Percentiles rank a stretch among this genome's conserved stretches.
phyloP scores from a whole-genome alignment of 148 eudicot species.

The Persicaria tinctoria region DNA sequence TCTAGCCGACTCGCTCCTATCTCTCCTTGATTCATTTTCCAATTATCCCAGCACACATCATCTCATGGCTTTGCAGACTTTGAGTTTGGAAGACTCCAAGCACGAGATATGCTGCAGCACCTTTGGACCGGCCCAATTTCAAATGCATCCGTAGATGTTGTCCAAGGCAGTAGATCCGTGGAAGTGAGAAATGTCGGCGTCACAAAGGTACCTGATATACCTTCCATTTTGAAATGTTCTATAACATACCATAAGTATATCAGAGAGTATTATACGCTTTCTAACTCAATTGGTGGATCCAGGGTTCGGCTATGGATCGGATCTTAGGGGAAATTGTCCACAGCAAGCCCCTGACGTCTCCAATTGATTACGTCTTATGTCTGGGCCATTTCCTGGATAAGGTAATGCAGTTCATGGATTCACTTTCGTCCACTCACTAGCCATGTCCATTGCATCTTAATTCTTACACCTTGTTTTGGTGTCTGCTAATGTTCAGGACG shows the following conservation, averaged over 20 bases:
- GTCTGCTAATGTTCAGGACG: constrained; percentile 48
- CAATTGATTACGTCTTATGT: constrained; percentile 89
- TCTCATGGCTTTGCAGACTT: constrained; percentile 34
- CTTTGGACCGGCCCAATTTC: constrained; percentile 99
- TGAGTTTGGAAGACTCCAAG: constrained; percentile 93
- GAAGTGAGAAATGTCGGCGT: constrained; percentile 98
- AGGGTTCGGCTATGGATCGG: constrained; percentile 95
- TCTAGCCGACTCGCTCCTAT: neutral
- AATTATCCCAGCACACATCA: neutral
- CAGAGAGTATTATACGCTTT: neutral
- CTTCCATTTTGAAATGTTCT: neutral
- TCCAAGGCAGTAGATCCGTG: constrained; percentile 89
- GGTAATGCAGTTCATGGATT: constrained; percentile 26
- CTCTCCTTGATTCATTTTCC: neutral
- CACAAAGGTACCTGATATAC: constrained; percentile 50
- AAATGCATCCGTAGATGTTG: constrained; percentile 94
- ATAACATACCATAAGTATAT: neutral
- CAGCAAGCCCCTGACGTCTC: constrained; percentile 77
- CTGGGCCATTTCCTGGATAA: constrained; percentile 88
- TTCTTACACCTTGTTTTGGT: neutral
- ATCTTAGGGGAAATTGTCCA: constrained; percentile 93
- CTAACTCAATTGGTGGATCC: constrained; percentile 14
- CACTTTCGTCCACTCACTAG: neutral
- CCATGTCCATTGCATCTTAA: neutral
- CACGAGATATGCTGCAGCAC: constrained; percentile 97